These are phyloP conservation scores for Piper betle DNA, from an alignment of 164 flowering plant species.

Conservation along the genomic window DNA sequence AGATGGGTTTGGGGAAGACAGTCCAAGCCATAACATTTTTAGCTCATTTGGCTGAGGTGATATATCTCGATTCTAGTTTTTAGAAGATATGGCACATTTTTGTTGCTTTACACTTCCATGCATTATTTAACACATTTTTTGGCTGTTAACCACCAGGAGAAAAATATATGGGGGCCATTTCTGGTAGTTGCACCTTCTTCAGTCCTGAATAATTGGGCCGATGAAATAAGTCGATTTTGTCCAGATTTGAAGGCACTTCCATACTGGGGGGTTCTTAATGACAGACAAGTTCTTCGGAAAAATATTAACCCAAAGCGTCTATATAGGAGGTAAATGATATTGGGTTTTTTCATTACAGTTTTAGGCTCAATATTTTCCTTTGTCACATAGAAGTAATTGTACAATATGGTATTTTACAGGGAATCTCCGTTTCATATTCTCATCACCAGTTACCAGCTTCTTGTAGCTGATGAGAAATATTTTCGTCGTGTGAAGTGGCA, in stretches of 20 bases:
- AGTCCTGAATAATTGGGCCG: constrained; percentile 94
- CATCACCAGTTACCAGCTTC: constrained; percentile 87
- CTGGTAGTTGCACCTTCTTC: constrained; percentile 98
- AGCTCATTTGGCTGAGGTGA: constrained; percentile 98
- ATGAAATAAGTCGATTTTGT: constrained; percentile 93
- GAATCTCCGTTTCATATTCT: constrained; percentile 95
- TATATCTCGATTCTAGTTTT: neutral
- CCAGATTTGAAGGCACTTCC: constrained; percentile 93
- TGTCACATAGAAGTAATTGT: too few species aligned
- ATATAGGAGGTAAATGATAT: constrained; percentile 54
- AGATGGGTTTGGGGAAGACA: constrained; percentile 99
- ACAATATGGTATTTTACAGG: constrained; percentile 23
- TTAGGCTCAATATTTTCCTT: neutral
- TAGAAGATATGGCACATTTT: neutral
- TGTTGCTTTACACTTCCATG: neutral
- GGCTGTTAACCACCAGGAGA: constrained; percentile 46
- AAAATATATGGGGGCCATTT: constrained; percentile 99
- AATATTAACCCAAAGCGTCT: constrained; percentile 91
- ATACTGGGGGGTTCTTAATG: constrained; percentile 95
- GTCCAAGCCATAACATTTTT: constrained; percentile 98
- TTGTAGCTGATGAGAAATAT: constrained; percentile 88
- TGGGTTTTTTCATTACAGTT: neutral
- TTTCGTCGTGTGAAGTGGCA: constrained; percentile 98
- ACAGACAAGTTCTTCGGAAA: constrained; percentile 69
- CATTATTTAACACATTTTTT: neutral